Base-by-base conservation (phyloP, 345 rosid species). In the Boechera stricta region DNA sequence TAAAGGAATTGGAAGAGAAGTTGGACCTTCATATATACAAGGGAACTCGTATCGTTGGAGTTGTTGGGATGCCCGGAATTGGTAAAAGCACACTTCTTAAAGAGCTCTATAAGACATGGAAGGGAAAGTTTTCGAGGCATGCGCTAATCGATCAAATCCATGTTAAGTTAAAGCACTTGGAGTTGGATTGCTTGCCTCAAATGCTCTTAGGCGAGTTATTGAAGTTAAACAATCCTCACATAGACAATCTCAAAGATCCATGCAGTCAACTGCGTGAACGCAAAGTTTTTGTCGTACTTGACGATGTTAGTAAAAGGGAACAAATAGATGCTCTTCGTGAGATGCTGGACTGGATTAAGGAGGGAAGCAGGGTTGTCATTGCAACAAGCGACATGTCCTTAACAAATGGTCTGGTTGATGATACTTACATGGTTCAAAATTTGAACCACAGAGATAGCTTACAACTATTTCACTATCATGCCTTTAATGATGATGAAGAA, bases 281-380 rank as follows among this genome's bases (percentile, higher is more conserved):
- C 61, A 74, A 74, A 54, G 56, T 74, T 54, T 7, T 74, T 31
- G 65, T 74, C 1, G 0, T 74, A 54, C 78, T 74, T 15, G 72
- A 74, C 4, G 78, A 64, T 74, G 55, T 74, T 18, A 74, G 29
- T 74, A 64, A 0, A 5, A 42, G 12, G 36, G 71, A 54, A 53
- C 65, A 65, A 0, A 8, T 74, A 31, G 5, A 62, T 26, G 61
- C 52, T 72, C 35, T 71, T 33, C 48, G 10, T 5, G 57, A 13
- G 41, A 13, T 0, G 21, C 48, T 4, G 0, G 75, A 71, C 6
- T 47, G 75, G 67, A 59, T 71, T 59, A 21, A 16, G 12, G 44
- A 57, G 62, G 82, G 78, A 8, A 78, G 78, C 41, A 59, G 70
- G 36, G 7, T 78, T 53, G 31, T 78, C 13, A 52, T 78, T 32